These are phyloP conservation scores for Pseudozyma sp. DNA, from an alignment of 1,284 basidiomycete genomes.

Conservation along the genomic window DNA sequence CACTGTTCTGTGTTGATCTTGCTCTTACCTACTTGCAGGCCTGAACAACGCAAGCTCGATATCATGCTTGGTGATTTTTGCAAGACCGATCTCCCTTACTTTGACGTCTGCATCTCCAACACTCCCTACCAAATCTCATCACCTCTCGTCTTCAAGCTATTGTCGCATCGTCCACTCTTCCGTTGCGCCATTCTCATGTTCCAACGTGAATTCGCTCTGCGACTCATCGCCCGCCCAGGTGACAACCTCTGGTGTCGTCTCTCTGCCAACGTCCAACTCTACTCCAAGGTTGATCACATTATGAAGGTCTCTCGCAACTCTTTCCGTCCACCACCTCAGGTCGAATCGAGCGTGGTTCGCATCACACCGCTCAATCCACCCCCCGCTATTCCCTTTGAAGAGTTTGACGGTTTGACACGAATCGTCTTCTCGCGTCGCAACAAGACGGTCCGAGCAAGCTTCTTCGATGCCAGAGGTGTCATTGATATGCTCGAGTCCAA, in stretches of 20 bases:
- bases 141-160: conserved; percentile 93
- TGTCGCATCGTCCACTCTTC: conserved; percentile 93
- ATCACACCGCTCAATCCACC: conserved; percentile 94
- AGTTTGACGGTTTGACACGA: conserved; percentile 93
- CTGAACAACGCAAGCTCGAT: conserved; percentile 92
- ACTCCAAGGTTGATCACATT: conserved; percentile 92
- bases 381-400: conserved; percentile 93
- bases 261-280: conserved; percentile 95
- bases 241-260: conserved; percentile 91
- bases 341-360: conserved; percentile 91
- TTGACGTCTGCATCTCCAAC: conserved; percentile 98
- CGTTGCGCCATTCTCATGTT: conserved; percentile 98
- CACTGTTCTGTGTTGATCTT: not conserved
- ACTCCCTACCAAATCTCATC: conserved; percentile 99
- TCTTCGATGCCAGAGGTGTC: conserved; percentile 86
- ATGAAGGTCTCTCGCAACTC: conserved; percentile 97
- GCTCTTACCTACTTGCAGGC: conserved; percentile 73
- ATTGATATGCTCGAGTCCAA: conserved; percentile 94
- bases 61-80: conserved; percentile 97
- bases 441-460: conserved; percentile 89
- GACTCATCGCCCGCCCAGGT: conserved; percentile 87
- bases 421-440: conserved; percentile 91
- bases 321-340: conserved; percentile 94
- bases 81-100: conserved; percentile 95
- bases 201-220: conserved; percentile 95